Base-by-base conservation (phyloP, 1,284 basidiomycete species). In the Fomitopsis pinicola region DNA sequence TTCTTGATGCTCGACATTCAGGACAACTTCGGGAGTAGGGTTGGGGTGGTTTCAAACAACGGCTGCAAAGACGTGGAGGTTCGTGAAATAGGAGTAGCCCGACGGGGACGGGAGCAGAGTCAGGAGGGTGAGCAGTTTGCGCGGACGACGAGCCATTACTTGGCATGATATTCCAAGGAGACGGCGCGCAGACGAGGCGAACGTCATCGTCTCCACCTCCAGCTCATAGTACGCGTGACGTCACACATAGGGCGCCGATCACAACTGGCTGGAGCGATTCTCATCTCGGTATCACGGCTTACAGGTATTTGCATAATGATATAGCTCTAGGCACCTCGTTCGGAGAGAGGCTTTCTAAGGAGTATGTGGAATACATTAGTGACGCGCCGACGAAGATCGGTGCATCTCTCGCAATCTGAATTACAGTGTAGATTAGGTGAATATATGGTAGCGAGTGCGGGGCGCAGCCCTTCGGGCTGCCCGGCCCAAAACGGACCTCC, bases 1-100 rank as follows among this genome's bases (percentile, higher is more conserved):
- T 28, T 55, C 40, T 57, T 57, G 48, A 61, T 42, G 30, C 61
- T 45, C 33, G 59, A 56, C 50, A 55, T 60, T 52, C 15, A 12
- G 48, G 48, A 46, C 52, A 53, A 53, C n/a, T 48, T 30, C 38
- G 54, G 42, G 22, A 22, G 22, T 22, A 22, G 22, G 22, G 22
- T 22, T 22, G 22, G 22, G 22, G 22, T 22, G 22, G 22, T 22
- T 22, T 22, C 9, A 26, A 46, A 19, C 8, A 10, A 22, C 15
- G 26, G 46, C 7, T 8, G 26, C 7, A 30, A 19, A 17, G 46
- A 28, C 26, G 46, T 48, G 5, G 46, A 22, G 6, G 15, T 19
- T 30, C 22, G 46, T 48, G 46, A 46, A 46, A 36, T 7, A 36
- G 7, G 35, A 36, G 35, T 12, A 36, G 35, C 35, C 35, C 2